Conservation (phyloP, 352 stramenopile species). For the Blastocystis sp. region DNA sequence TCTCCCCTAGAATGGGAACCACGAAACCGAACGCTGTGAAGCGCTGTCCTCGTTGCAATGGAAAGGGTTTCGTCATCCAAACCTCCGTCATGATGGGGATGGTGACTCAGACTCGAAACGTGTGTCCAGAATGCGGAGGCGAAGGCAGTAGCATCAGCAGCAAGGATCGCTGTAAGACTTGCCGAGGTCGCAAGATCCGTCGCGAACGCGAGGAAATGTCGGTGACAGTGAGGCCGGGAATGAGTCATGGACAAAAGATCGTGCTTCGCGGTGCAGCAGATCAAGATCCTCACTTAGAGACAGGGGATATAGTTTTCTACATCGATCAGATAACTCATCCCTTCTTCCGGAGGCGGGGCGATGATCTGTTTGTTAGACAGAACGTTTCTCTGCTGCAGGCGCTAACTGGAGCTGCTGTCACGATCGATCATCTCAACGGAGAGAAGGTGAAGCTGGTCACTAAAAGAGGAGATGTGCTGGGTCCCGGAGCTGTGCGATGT, state of each 20-base stretch:
- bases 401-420: not conserved
- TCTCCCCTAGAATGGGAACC: conserved; percentile 19
- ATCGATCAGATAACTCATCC: conserved; percentile 49
- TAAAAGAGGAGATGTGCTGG: not conserved
- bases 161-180: conserved; percentile 41
- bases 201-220: conserved; percentile 38
- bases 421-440: conserved; percentile 50
- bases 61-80: conserved; percentile 52
- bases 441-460: not conserved
- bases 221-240: conserved; percentile 18
- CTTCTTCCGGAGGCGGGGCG: conserved; percentile 17
- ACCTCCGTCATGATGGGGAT: conserved; percentile 55
- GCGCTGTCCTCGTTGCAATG: conserved; percentile 51
- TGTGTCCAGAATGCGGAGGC: conserved; percentile 56
- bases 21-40: conserved; percentile 53
- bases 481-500: not conserved
- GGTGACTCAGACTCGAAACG: conserved; percentile 37
- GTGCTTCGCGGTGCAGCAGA: conserved; percentile 10
- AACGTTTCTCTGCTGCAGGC: conserved; percentile 21
- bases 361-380: conserved; percentile 26
- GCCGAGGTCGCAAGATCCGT: conserved; percentile 45
- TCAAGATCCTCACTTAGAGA: conserved; percentile 39
- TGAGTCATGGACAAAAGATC: conserved; percentile 52
- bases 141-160: conserved; percentile 49
- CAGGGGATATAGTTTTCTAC: conserved; percentile 57